Base-by-base conservation (phyloP, 768 basidiomycete species). In the Termitomyces sp. region DNA sequence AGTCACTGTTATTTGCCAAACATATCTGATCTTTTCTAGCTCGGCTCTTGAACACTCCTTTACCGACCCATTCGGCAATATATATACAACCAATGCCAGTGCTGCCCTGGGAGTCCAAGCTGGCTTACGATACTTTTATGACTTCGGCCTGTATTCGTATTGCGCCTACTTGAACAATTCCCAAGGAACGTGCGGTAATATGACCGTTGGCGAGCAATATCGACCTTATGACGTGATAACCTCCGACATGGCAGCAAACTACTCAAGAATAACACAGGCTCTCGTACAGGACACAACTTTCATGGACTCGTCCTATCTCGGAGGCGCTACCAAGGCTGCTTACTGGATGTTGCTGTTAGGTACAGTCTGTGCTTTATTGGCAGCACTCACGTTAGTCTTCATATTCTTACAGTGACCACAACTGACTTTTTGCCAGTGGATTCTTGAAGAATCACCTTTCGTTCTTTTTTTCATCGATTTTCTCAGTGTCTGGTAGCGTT, bases 111-210 rank as follows among this genome's bases (percentile, higher is more conserved):
- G 76, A 49, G 66, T 71, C 49, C 65, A 74, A 47, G 72, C 75
- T 14, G 91, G 91, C 20, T 72, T 92, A 56, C 82, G 90, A 64
- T 80, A 85, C 67, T 70, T 77, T 58, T 93, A 93, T 72, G 74
- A 83, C 58, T 92, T 87, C 61, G 91, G 91, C n/a, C 74, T 93
- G 26, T 93, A 92, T 72, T 83, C 84, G 20, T 83, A 88, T 67
- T 93, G 91, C 63, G 90, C 79, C 64, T 92, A 86, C 63, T 74
- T 87, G 62, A 80, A 84, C 61, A 70, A 72, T 43, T 77, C 78
- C 22, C 75, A 74, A 32, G 90, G 90, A 28, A 78, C 71, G 50
- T 92, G 90, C 68, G 79, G 84, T 32, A 86, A 85, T 64, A 72
- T 77, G 43, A 81, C 84, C 33, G 69, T 79, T 32, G 88, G 82